Base-by-base conservation (phyloP, 2,329 filamentous ascomycete species). In the Aspergillus luchuensis region DNA sequence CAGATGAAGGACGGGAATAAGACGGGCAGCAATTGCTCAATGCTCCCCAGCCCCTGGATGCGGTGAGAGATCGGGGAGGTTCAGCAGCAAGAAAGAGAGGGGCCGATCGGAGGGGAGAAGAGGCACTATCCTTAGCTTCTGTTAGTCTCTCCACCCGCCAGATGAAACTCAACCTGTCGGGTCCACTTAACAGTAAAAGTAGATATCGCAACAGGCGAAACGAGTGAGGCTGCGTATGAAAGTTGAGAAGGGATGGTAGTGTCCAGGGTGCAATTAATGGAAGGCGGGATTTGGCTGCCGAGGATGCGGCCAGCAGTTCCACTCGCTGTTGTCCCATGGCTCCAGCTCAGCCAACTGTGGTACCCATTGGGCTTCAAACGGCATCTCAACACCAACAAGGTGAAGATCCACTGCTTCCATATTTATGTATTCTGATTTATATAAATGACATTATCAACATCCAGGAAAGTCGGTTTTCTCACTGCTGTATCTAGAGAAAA, bases 1-100 rank as follows among this genome's bases (percentile, higher is more conserved):
- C 21, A 47, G 45, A 38, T 36, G n/a, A 38, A 13, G 45, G 54
- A 23, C 15, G 39, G 41, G 21, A 56, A 36, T 17, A 25, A 49
- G 45, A 48, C 21, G 53, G 25, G 25, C 28, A 48, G 36, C 45
- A 38, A 48, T 57, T 57, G 58, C 38, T 57, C 58, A 48, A 56
- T 55, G 55, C 23, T 57, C 58, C 28, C 54, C n/a, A 30, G 25
- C 25, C 47, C 47, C n/a, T 30, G 47, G 47, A 30, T 50, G 47
- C 23, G 45, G 45, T 49, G 45, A 28, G 43, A 47, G 45, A 48
- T 48, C 21, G 45, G 45, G 45, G 45, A 45, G 25, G 41, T 45
- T 45, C 41, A 45, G 41, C 41, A 7, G 41, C 19, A 19, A 21
- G 41, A 15, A 13, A 28, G 21, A 28, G 45, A 49, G 45, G 45